Percentiles rank a stretch among this genome's conserved stretches.
Evolutionary conservation across 176 grass and related monocot genomes (phyloP).

Genomic region (Miscanthus lutarioriparius): DNA sequence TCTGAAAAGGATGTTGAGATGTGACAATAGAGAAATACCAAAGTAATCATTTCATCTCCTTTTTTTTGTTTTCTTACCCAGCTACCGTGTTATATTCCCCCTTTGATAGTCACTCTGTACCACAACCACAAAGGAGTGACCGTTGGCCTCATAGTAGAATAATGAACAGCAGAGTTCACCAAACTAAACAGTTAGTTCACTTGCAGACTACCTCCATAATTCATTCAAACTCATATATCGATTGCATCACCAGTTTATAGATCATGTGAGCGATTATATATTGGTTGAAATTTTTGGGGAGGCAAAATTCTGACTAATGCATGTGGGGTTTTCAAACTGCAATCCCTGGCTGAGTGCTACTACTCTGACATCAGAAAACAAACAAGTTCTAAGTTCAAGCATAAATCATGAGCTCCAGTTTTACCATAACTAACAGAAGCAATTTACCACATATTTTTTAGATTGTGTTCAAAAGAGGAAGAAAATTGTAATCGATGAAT

Average conservation of each 20-base stretch:
- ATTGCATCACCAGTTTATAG: not conserved
- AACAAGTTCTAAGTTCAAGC: slow-evolving; percentile 18
- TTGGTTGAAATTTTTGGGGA: not conserved
- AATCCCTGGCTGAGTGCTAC: not conserved
- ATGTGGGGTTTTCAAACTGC: not conserved
- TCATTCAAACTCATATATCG: not conserved
- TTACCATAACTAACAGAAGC: not conserved
- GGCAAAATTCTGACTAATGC: not conserved
- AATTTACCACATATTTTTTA: not conserved
- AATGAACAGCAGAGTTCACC: not conserved
- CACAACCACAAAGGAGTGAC: not conserved
- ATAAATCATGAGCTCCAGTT: slow-evolving; percentile 24
- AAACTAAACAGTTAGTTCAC: slow-evolving; percentile 18
- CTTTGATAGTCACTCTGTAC: slow-evolving; percentile 19
- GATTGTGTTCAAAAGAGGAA: not conserved
- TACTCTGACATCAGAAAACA: not conserved
- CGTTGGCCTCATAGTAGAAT: not conserved
- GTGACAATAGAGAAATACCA: slow-evolving; percentile 24
- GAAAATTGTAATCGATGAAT: not conserved
- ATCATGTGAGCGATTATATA: slow-evolving; percentile 2
- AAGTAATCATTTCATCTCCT: slow-evolving; percentile 22
- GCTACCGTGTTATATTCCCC: not conserved
- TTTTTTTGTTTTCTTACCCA: slow-evolving; percentile 15
- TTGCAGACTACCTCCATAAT: slow-evolving; percentile 7
- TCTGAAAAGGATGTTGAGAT: slow-evolving; percentile 10